These are phyloP conservation scores for Astrocystis sublimbata DNA, from an alignment of 495 filamentous ascomycete genomes.

Conservation along the genomic window DNA sequence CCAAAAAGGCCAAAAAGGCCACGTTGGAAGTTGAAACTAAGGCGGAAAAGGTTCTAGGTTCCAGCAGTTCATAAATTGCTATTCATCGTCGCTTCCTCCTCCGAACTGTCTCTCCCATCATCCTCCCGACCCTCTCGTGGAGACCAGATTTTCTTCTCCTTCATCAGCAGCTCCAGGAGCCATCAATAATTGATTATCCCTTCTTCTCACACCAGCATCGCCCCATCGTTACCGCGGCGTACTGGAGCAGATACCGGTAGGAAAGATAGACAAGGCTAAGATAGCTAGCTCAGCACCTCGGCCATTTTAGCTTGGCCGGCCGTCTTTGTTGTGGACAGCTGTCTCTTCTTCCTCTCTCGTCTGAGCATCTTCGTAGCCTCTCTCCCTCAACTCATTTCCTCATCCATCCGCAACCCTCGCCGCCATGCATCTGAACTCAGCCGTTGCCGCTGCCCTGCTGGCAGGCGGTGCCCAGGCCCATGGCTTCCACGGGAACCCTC, in stretches of 20 bases:
- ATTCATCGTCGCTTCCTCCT: conserved; percentile 11
- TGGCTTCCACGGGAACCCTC: conserved; percentile 59
- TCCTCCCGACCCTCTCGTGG: conserved; percentile 15
- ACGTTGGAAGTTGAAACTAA: conserved; percentile 19
- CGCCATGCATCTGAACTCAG: conserved; percentile 75
- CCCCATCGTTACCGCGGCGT: not conserved
- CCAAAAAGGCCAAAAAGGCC: conserved; percentile 24
- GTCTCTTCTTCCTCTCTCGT: conserved; percentile 24
- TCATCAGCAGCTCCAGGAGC: conserved; percentile 16
- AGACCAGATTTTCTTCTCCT: conserved; percentile 15
- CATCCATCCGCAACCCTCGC: not conserved
- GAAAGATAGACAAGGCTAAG: no score
- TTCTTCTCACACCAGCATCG: conserved; percentile 3
- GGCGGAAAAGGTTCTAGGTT: conserved; percentile 12
- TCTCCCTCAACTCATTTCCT: not conserved
- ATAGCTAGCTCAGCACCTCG: no score
- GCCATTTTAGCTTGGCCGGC: no score
- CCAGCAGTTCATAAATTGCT: conserved; percentile 21
- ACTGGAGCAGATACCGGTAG: no score
- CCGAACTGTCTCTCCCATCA: conserved; percentile 12
- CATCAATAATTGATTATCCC: conserved; percentile 4
- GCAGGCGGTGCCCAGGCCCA: conserved; percentile 70
- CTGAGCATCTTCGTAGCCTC: not conserved
- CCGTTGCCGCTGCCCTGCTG: conserved; percentile 71
- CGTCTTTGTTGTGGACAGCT: conserved; percentile 10